phyloP scores from a whole-genome alignment of 2,329 filamentous ascomycete species.

The Cytospora piceae region DNA sequence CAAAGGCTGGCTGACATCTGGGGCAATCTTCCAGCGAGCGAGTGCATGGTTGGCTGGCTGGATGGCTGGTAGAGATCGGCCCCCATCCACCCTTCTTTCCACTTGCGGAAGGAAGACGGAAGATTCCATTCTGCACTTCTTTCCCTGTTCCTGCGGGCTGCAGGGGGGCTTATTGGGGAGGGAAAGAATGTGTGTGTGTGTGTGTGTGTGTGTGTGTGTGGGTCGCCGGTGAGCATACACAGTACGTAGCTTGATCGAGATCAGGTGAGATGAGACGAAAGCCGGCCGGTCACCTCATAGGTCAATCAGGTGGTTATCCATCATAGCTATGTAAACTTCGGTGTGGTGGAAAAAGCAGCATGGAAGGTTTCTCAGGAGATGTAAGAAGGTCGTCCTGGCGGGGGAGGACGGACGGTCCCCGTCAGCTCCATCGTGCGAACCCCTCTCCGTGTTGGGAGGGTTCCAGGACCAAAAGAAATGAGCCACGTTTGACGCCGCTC shows the following conservation, averaged over 20 bases:
- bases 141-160: background rate
- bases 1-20: no score
- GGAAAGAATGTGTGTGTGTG: background rate
- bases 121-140: background rate
- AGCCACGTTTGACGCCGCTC: no score
- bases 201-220: constrained; percentile 1
- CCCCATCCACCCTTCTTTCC: background rate
- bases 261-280: background rate
- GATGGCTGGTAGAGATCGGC: background rate
- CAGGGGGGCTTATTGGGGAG: background rate
- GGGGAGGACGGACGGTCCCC: no score
- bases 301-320: background rate
- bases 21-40: background rate
- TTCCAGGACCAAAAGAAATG: no score
- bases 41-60: background rate
- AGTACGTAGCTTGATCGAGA: background rate
- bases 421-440: no score
- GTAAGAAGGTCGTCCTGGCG: no score
- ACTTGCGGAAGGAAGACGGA: background rate
- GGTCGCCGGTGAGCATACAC: background rate
- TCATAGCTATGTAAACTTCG: background rate
- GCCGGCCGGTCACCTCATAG: background rate
- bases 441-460: no score
- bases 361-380: background rate
- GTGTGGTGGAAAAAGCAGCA: background rate